A percentile compares a stretch with the other conserved stretches of the same genome.
Evolutionary conservation across 305 asterid species (phyloP).

Genomic region (Solanum aculeatissimum): DNA sequence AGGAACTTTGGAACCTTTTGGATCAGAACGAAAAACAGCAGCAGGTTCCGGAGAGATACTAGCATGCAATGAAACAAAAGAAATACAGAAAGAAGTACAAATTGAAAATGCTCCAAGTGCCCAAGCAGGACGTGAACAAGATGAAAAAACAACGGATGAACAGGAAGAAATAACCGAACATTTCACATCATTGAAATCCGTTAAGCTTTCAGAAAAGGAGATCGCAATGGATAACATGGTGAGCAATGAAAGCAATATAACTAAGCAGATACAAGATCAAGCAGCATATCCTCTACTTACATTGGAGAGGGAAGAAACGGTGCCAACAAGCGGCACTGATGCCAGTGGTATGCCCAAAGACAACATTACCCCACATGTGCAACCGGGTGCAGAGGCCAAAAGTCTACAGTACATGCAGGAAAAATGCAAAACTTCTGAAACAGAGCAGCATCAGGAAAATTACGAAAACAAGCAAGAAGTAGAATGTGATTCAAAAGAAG

Average conservation of each 20-base stretch:
- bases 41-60: neutral
- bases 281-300: neutral
- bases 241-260: neutral
- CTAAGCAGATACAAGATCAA: neutral
- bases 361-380: neutral
- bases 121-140: slow-evolving; percentile 1
- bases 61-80: neutral
- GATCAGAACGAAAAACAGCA: neutral
- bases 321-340: neutral
- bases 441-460: neutral
- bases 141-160: slow-evolving; percentile 13
- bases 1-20: neutral
- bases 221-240: neutral
- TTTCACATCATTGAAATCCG: slow-evolving; percentile 6
- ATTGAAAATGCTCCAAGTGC: slow-evolving; percentile 6
- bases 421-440: neutral
- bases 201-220: neutral
- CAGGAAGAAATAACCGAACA: slow-evolving; percentile 3
- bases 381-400: neutral
- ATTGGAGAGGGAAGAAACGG: neutral
- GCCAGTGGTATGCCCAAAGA: neutral
- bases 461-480: neutral
- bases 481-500: neutral
- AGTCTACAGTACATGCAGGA: neutral
- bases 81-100: neutral